phyloP scores from a whole-genome alignment of 352 stramenopile genomes.

The Globisporangium middletonii region DNA sequence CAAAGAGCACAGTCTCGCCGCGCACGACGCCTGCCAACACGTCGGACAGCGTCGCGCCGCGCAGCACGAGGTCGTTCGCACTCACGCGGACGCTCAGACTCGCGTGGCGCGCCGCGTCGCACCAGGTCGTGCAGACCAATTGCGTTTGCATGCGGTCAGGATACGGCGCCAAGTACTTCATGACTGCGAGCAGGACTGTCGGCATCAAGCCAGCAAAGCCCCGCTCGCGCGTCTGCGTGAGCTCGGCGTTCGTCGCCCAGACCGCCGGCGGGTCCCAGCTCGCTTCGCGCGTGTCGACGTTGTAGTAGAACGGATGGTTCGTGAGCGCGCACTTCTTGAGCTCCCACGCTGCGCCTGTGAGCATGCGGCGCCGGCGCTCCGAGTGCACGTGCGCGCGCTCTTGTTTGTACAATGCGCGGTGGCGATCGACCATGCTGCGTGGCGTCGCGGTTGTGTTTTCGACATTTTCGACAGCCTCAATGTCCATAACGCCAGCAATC shows the following conservation, averaged over 20 bases:
- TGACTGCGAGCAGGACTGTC: constrained; percentile 70
- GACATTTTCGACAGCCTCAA: constrained; percentile 5
- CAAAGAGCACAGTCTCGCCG: constrained; percentile 62
- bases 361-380: constrained; percentile 39
- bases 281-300: constrained; percentile 91
- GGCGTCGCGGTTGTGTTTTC: neutral
- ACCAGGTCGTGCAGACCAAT: constrained; percentile 56
- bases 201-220: constrained; percentile 79
- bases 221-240: constrained; percentile 49
- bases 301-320: constrained; percentile 91
- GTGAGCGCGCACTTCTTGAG: constrained; percentile 59
- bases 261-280: constrained; percentile 91
- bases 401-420: constrained; percentile 50
- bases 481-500: constrained; percentile 40
- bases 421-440: constrained; percentile 14
- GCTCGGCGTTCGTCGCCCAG: constrained; percentile 83
- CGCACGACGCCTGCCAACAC: constrained; percentile 18
- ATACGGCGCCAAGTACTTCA: constrained; percentile 79
- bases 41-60: constrained; percentile 18
- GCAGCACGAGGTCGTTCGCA: constrained; percentile 35
- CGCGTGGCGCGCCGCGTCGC: constrained; percentile 28
- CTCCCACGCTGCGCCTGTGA: constrained; percentile 58
- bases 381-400: constrained; percentile 54
- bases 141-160: constrained; percentile 42
- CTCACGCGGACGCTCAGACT: constrained; percentile 46